These are phyloP conservation scores for Cordia subcordata DNA, from an alignment of 257 asterid genomes.

Conservation along the genomic window DNA sequence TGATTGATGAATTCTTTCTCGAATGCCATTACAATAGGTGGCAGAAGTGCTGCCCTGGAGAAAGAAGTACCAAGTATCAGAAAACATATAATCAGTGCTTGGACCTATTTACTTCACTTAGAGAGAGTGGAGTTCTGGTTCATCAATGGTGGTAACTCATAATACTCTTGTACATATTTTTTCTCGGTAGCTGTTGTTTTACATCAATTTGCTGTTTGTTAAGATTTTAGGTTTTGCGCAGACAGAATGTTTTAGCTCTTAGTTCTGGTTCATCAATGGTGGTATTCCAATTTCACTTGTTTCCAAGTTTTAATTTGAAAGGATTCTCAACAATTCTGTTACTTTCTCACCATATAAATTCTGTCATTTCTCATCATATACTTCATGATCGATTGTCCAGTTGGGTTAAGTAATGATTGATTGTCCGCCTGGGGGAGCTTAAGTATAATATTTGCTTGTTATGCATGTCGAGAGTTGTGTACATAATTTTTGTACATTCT, in stretches of 20 bases:
- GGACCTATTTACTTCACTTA: slow-evolving; percentile 68
- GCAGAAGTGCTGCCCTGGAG: slow-evolving; percentile 98
- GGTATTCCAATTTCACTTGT: background rate
- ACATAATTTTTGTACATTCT: too few species aligned
- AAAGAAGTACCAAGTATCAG: slow-evolving; percentile 68
- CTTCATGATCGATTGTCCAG: too few species aligned
- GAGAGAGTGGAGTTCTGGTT: slow-evolving; percentile 85
- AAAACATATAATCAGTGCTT: slow-evolving; percentile 85
- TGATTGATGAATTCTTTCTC: slow-evolving; percentile 86
- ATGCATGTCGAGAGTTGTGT: too few species aligned
- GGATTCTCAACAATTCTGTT: background rate
- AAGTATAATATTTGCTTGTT: background rate
- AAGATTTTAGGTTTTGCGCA: background rate
- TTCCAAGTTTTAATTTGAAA: too few species aligned
- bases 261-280: too few species aligned
- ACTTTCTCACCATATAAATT: too few species aligned
- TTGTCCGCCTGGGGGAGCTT: too few species aligned
- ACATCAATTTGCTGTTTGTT: background rate
- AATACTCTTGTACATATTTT: slow-evolving; percentile 12
- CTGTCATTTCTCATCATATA: background rate
- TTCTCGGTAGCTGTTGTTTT: background rate
- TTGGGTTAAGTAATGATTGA: too few species aligned
- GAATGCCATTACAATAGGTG: slow-evolving; percentile 97
- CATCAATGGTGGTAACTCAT: slow-evolving; percentile 93
- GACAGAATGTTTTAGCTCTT: background rate